Conservation (phyloP, 176 grass and related monocot species). For the Lolium multiflorum region DNA sequence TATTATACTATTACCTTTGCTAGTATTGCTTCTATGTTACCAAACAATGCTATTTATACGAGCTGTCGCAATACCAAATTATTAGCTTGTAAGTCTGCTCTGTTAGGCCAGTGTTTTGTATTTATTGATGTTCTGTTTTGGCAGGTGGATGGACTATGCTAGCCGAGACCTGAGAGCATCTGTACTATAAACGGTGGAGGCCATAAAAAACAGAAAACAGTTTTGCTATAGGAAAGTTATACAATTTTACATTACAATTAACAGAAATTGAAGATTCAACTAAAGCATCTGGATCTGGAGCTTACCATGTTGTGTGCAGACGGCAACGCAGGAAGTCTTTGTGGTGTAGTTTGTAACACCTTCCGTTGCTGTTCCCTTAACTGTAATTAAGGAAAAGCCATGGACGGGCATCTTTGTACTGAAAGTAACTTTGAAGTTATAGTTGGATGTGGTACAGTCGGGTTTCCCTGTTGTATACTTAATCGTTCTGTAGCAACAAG, state of each 20-base stretch:
- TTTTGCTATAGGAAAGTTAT: not conserved
- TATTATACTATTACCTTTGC: not conserved
- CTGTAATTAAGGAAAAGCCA: not conserved
- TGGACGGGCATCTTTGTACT: not conserved
- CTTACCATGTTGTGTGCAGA: not conserved
- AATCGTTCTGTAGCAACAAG: not conserved
- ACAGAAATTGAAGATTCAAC: not conserved
- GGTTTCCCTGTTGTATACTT: not conserved
- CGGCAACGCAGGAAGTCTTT: not conserved
- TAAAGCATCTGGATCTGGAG: not conserved
- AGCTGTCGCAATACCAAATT: not conserved
- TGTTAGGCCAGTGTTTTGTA: not conserved
- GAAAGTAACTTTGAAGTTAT: not conserved
- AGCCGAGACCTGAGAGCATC: not conserved
- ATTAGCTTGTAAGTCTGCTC: not conserved
- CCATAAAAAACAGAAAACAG: not conserved
- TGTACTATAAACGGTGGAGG: not conserved
- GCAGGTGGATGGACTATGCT: not conserved
- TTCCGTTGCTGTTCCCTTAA: not conserved
- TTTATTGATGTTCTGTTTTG: not conserved
- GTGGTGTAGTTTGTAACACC: slow-evolving; percentile 5
- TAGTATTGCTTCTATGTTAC: not conserved
- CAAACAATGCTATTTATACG: not conserved
- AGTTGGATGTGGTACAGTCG: not conserved
- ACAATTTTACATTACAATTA: not conserved